Percentiles rank a stretch among this genome's conserved stretches.
Conservation (phyloP, 345 rosid genomes). For the Lumnitzera littorea region DNA sequence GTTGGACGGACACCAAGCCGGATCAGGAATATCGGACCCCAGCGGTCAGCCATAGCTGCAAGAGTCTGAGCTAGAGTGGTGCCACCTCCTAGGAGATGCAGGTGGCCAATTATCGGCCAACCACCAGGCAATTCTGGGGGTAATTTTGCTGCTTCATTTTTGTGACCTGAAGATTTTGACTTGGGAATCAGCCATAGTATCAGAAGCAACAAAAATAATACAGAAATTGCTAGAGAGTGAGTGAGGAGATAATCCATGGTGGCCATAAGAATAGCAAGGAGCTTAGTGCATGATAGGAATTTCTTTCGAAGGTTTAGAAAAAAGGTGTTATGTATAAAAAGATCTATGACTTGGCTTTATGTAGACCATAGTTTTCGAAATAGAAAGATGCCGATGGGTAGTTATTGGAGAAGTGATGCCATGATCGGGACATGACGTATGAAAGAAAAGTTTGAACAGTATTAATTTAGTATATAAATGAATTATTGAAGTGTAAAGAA, state of each 20-base stretch:
- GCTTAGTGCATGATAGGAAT: no score
- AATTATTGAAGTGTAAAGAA: no score
- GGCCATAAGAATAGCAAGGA: no score
- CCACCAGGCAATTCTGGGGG: slow-evolving; percentile 48
- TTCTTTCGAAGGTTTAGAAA: no score
- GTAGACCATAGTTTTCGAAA: no score
- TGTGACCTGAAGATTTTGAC: not conserved
- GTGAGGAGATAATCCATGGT: not conserved
- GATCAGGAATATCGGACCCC: slow-evolving; percentile 53
- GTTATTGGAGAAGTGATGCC: no score
- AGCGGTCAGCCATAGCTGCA: slow-evolving; percentile 35
- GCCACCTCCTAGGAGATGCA: slow-evolving; percentile 34
- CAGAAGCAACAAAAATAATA: slow-evolving; percentile 3
- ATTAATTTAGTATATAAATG: no score
- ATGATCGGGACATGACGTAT: no score
- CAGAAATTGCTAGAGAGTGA: not conserved
- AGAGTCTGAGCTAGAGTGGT: slow-evolving; percentile 33
- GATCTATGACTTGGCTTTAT: no score
- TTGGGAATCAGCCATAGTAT: not conserved
- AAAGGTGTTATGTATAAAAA: no score
- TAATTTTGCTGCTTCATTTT: not conserved
- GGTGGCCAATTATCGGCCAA: slow-evolving; percentile 61
- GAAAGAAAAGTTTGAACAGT: no score
- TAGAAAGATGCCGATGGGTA: no score
- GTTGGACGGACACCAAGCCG: slow-evolving; percentile 31